Percentiles rank a stretch among this genome's conserved stretches.
Conservation (phyloP, 2,329 filamentous ascomycete species). For the Fusarium udum region DNA sequence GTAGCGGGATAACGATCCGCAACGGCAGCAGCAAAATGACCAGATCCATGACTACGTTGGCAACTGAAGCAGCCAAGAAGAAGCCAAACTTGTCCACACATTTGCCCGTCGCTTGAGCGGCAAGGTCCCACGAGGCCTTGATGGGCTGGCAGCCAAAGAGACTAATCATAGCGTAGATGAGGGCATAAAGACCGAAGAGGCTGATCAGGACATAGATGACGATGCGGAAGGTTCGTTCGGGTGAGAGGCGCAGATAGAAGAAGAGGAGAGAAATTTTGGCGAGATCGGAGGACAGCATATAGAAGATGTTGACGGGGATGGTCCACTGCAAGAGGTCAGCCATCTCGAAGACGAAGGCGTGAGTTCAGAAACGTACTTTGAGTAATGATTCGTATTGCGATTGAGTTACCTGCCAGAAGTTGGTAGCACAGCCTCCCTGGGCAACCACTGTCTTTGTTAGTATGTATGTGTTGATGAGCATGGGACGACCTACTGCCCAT, state of each 20-base stretch:
- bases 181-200: slow-evolving; percentile 25
- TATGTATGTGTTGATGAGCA: rapidly evolving
- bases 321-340: slow-evolving; percentile 28
- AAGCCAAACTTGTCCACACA: slow-evolving; percentile 40
- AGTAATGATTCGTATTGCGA: slow-evolving; percentile 22
- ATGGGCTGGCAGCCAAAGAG: slow-evolving; percentile 37
- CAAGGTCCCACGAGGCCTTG: slow-evolving; percentile 37
- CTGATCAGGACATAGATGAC: slow-evolving; percentile 7
- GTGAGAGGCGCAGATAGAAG: slow-evolving; percentile 36
- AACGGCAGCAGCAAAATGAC: slow-evolving; percentile 29
- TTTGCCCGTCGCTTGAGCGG: slow-evolving; percentile 28
- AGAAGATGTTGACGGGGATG: slow-evolving; percentile 39
- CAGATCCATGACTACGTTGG: slow-evolving; percentile 39
- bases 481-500: slow-evolving; percentile 32
- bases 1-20: slow-evolving; percentile 24
- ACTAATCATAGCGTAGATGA: slow-evolving; percentile 38
- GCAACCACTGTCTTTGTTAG: slow-evolving; percentile 20
- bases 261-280: slow-evolving; percentile 39
- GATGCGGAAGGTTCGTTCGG: slow-evolving; percentile 31
- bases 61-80: slow-evolving; percentile 37
- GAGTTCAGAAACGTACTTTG: neutral
- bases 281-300: slow-evolving; percentile 38
- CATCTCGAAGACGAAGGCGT: neutral
- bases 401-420: slow-evolving; percentile 35
- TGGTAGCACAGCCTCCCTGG: slow-evolving; percentile 28